Evolutionary conservation across 306 rosid species (phyloP).

Genomic region (Datisca glomerata): DNA sequence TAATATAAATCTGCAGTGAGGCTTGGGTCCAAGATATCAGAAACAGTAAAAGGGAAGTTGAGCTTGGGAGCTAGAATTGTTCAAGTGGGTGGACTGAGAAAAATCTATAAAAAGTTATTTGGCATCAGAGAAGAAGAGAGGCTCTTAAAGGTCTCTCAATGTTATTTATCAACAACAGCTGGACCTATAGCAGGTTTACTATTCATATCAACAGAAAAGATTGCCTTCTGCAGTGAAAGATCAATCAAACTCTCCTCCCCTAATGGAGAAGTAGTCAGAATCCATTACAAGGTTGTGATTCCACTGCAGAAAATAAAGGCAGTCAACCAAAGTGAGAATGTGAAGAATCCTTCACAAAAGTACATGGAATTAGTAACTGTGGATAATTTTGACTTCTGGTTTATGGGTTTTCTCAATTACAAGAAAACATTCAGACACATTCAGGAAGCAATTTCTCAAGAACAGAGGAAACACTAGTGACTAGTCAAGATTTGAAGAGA

Average conservation of each 20-base stretch:
- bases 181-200: conserved; percentile 75
- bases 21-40: conserved; percentile 26
- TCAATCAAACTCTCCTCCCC: conserved; percentile 52
- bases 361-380: conserved; percentile 48
- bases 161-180: conserved; percentile 57
- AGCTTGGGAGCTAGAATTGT: conserved; percentile 62
- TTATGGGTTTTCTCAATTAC: conserved; percentile 58
- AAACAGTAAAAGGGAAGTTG: conserved; percentile 59
- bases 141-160: conserved; percentile 48
- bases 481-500: conserved; percentile 1
- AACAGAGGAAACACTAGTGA: conserved; percentile 11
- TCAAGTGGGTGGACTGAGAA: conserved; percentile 47
- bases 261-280: conserved; percentile 34
- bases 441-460: conserved; percentile 23
- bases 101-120: conserved; percentile 42
- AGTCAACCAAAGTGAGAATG: conserved; percentile 40
- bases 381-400: conserved; percentile 62
- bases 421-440: conserved; percentile 36
- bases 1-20: neutral
- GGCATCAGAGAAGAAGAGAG: conserved; percentile 41
- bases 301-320: conserved; percentile 35
- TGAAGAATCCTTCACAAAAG: conserved; percentile 47
- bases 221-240: conserved; percentile 63
- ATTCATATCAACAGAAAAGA: conserved; percentile 54
- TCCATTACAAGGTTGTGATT: conserved; percentile 58